Evolutionary conservation across 345 rosid species (phyloP), one percentile per base, ranked within the genome.

Genomic region (Melaleuca alternifolia): DNA sequence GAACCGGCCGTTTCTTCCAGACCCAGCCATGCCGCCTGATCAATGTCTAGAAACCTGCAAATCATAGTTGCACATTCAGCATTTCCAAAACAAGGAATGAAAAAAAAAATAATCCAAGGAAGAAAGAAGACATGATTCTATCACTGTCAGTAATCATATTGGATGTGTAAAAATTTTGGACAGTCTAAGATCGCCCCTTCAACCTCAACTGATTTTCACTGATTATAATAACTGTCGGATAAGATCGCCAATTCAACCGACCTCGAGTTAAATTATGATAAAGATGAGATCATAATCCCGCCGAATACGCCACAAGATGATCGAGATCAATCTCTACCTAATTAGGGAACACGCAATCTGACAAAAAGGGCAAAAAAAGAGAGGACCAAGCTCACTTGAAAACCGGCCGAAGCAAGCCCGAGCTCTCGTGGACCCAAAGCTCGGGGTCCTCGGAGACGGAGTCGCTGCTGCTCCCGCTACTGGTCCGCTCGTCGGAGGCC

Each of bases 1-100:
- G 95, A 90, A 51, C 92, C 95, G 77, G 98, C 95, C 44, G 99
- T 94, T 90, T 97, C 98, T 90, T 97, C 98, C 4, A 97, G 92
- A 54, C 98, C 99, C 84, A 84, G 91, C 99, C 99, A 97, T 41
- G 99, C 99, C 2, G 90, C 77, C 0, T 93, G 88, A 30, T 93
- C 95, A 51, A 97, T 93, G 65, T 92, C 95, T 51, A 97, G 92
- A 90, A 94, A 93, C 83, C 99, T 97, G 86, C 86, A 84, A 71
- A 33, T 71, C 44, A 21, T 48, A 20, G 41, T 71, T 71, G 48
- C 79, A 18, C 13, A 20, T 33, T 71, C 13, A 71, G 13, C 48
- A 33, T 71, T 71, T 18, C 79, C 37, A 13, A 24, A 81, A 82
- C 52, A 82, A 50, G 14, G 37, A 51, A 82, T 6, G 84, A 82